Evolutionary conservation across 2,329 filamentous ascomycete species (phyloP), one percentile per base, ranked within the genome.

Genomic region (Epichloe glyceriae): DNA sequence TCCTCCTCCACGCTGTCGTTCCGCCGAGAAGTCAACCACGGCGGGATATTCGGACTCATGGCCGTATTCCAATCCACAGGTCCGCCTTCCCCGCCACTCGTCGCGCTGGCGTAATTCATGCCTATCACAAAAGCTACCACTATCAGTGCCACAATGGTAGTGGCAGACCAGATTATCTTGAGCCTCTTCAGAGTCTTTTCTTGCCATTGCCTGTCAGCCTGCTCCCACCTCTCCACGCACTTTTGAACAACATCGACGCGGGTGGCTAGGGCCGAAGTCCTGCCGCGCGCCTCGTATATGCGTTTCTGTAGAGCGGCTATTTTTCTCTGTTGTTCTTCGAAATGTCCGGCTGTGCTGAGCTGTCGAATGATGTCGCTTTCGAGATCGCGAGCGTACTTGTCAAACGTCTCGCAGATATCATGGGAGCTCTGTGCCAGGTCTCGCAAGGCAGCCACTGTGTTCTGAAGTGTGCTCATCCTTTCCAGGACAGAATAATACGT

Each of bases 401-500:
- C 68, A 59, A 90, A 89, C 45, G 70, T 72, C 15, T 69, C 67
- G 53, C 78, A 76, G 8, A 84, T 71, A 48, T 78, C 72, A 50
- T 73, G 74, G 5, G 82, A 82, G 58, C 78, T 71, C 33, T 70
- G 70, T 0, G 83, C 80, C n/a, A 91, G 73, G 57, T 85, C 80
- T 59, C 81, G 82, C 30, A 91, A 70, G 2, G 75, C 76, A 5
- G 71, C 64, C 39, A 89, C 76, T 1, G 81, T 87, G 56, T 72
- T 75, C 50, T 83, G 82, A 38, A 90, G 70, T 1, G 73, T 65
- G 47, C 75, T 75, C 46, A 85, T 73, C 60, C 84, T 86, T 61
- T 87, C 82, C 33, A 88, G 71, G 10, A 89, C 76, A 0, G 79
- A 78, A 56, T 86, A 85, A 67, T 89, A 90, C 3, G 83, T 83